Evolutionary conservation across 2,329 filamentous ascomycete genomes (phyloP), one percentile per base, ranked within the genome.

Genomic region (Penicillium sp.): DNA sequence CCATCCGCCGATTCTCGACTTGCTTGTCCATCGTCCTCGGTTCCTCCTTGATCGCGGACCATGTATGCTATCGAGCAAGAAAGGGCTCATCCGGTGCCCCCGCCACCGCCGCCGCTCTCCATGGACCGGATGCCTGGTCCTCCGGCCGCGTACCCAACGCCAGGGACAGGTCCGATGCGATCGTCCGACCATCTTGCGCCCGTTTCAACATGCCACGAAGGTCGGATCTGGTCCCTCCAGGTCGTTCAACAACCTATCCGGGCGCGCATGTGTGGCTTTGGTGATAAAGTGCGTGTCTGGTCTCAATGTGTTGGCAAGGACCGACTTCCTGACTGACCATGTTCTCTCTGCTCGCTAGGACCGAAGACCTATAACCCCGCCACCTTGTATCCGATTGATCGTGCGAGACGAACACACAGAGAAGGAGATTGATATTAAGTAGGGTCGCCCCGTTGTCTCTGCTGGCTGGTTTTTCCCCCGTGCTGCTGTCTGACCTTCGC

Each of bases 261-360:
- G 61, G 93, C 93, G 56, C 87, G 93, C 52, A 97, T 97, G 93
- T 98, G 93, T 73, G 93, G 93, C 6, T 98, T 97, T 73, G 93
- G 93, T 53, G 93, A 98, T 75, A 98, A 97, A 80, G 88, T 93
- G 72, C 48, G 73, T 60, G 37, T 5, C 43, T 13, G 18, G 18
- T 18, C 18, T 18, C 18, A 18, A 18, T 18, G 18, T 18, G 18
- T 18, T 18, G 18, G 18, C 18, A 18, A 6, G 11, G n/a, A 33
- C 11, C 26, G 35, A 24, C 5, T 24, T 44, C 40, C 41, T 39
- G 29, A 44, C 49, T 54, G 40, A 58, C 41, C 6, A 8, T 51
- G 54, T 53, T 50, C 49, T 50, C 57, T 52, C 50, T 55, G 29
- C 29, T 11, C 29, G 11, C 51, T 62, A 95, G 87, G 93, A 98